Evolutionary conservation across 192 early-diverging fungal species (phyloP).

Genomic region (Podila horticola): DNA sequence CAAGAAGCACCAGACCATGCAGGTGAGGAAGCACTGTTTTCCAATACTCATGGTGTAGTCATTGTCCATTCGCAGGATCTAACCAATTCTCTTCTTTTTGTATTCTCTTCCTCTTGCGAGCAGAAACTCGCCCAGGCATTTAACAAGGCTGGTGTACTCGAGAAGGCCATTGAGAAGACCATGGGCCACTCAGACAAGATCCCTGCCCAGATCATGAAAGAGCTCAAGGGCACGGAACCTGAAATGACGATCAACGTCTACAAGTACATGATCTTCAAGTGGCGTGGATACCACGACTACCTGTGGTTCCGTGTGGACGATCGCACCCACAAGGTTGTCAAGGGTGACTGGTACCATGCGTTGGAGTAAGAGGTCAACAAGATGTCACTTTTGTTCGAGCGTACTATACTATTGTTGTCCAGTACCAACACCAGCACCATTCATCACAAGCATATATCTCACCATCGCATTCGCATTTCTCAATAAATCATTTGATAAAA

Average conservation of each 20-base stretch:
- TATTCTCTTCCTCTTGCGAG: background rate
- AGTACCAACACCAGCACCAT: no score
- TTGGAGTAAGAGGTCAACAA: background rate
- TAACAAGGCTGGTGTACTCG: background rate
- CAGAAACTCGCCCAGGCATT: background rate
- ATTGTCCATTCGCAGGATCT: background rate
- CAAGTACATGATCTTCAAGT: background rate
- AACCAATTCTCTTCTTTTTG: background rate
- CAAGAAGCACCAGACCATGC: constrained; percentile 24
- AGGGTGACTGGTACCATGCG: background rate
- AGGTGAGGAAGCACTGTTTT: constrained; percentile 6
- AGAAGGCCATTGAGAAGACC: constrained; percentile 6
- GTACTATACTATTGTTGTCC: no score
- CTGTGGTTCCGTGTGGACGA: background rate
- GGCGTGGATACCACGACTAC: background rate
- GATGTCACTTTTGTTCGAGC: no score
- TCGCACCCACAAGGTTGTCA: background rate
- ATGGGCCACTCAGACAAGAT: constrained; percentile 32
- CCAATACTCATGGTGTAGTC: background rate
- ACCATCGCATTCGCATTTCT: no score
- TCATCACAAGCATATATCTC: no score
- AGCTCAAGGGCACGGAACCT: constrained; percentile 35
- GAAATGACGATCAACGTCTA: constrained; percentile 28
- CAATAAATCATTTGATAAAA: no score
- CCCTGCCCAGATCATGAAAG: constrained; percentile 34